Evolutionary conservation across 78 protist genomes (phyloP).

Genomic region (Protostelium mycophagum): DNA sequence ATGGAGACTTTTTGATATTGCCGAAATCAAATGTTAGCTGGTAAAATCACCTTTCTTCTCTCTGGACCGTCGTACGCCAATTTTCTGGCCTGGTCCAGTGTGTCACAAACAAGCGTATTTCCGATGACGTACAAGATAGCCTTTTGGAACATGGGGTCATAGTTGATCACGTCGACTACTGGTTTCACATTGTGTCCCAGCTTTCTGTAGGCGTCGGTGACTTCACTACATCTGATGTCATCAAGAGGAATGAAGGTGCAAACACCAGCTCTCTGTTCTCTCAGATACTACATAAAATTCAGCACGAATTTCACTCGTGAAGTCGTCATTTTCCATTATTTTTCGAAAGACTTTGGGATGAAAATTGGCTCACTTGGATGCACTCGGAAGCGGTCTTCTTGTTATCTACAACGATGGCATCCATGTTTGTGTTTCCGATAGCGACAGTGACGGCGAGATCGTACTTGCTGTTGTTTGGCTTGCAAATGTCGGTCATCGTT

Average conservation of each 20-base stretch:
- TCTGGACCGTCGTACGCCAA: slow-evolving; percentile 43
- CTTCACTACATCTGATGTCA: slow-evolving; percentile 37
- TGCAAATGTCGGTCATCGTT: slow-evolving; percentile 71
- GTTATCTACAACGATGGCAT: slow-evolving; percentile 92
- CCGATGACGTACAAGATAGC: slow-evolving; percentile 90
- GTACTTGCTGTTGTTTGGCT: slow-evolving; percentile 70
- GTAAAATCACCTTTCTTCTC: background rate
- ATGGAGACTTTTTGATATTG: too few species aligned
- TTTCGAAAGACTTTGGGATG: background rate
- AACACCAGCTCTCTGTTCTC: slow-evolving; percentile 67
- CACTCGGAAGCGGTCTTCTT: slow-evolving; percentile 77
- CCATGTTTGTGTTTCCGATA: slow-evolving; percentile 81
- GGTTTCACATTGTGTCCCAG: slow-evolving; percentile 54
- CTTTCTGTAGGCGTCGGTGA: slow-evolving; percentile 53
- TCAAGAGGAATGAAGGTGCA: slow-evolving; percentile 90
- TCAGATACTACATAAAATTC: slow-evolving; percentile 52
- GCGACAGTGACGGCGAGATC: slow-evolving; percentile 78
- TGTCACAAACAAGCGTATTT: slow-evolving; percentile 85
- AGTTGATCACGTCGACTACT: slow-evolving; percentile 58
- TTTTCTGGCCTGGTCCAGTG: slow-evolving; percentile 69
- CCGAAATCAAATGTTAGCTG: too few species aligned
- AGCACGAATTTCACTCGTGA: background rate
- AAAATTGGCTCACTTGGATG: slow-evolving; percentile 17
- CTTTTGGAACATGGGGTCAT: slow-evolving; percentile 6
- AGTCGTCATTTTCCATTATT: background rate